phyloP scores from a whole-genome alignment of 352 stramenopile species.

The Phytophthora chlamydospora region DNA sequence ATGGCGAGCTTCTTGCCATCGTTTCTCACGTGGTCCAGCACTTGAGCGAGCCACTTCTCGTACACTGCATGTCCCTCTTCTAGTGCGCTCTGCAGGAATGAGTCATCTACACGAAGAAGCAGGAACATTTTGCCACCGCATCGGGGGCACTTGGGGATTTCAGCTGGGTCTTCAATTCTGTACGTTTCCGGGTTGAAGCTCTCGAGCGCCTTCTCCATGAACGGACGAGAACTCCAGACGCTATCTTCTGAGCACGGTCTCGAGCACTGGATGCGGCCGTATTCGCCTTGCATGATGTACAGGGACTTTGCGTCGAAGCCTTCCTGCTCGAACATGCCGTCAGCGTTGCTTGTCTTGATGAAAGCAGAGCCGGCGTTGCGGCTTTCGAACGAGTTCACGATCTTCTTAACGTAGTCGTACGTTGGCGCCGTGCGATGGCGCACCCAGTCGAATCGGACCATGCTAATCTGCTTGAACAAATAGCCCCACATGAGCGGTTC shows the following conservation, averaged over 20 bases:
- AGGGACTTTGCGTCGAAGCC: slow-evolving; percentile 57
- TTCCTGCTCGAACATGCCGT: slow-evolving; percentile 78
- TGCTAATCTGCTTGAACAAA: slow-evolving; percentile 68
- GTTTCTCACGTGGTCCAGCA: slow-evolving; percentile 37
- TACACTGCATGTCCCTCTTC: slow-evolving; percentile 42
- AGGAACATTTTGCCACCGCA: slow-evolving; percentile 62
- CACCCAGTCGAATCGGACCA: slow-evolving; percentile 58
- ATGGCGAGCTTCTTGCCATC: slow-evolving; percentile 68
- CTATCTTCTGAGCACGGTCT: slow-evolving; percentile 48
- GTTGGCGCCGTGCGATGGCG: slow-evolving; percentile 54
- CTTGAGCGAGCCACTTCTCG: slow-evolving; percentile 43
- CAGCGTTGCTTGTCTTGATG: slow-evolving; percentile 73
- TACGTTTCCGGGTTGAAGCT: slow-evolving; percentile 64
- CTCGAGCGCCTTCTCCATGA: slow-evolving; percentile 56
- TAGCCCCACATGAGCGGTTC: slow-evolving; percentile 62
- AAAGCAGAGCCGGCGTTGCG: slow-evolving; percentile 48
- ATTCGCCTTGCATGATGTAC: slow-evolving; percentile 72
- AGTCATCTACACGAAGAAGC: slow-evolving; percentile 50
- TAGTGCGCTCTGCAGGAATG: slow-evolving; percentile 57
- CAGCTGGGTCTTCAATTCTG: slow-evolving; percentile 52
- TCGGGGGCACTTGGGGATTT: slow-evolving; percentile 57
- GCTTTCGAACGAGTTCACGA: slow-evolving; percentile 47
- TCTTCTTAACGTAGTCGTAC: slow-evolving; percentile 56
- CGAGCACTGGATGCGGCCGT: slow-evolving; percentile 64
- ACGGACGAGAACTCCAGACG: slow-evolving; percentile 56